Conservation (phyloP, 2,329 filamentous ascomycete species). For the Fusarium verrucosum region DNA sequence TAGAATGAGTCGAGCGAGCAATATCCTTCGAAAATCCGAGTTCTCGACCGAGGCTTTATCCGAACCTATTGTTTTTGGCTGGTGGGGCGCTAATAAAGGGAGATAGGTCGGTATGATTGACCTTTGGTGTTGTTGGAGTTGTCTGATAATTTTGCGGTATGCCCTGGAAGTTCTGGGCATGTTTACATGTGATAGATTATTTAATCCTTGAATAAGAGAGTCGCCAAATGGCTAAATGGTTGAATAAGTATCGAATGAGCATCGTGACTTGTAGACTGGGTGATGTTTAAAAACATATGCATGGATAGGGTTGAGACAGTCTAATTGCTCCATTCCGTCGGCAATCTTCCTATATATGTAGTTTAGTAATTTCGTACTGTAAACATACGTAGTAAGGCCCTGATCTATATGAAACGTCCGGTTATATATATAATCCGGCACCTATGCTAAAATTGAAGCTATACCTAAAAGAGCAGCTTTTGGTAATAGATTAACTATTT, state of each 20-base stretch:
- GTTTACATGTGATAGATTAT: neutral
- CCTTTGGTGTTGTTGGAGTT: neutral
- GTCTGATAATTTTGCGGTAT: neutral
- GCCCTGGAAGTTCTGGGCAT: neutral
- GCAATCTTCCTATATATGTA: neutral
- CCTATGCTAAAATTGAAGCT: too few relatives aligned
- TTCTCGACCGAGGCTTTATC: conserved; percentile 22
- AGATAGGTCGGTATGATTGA: neutral
- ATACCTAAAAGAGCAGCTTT: too few relatives aligned
- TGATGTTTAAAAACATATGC: neutral
- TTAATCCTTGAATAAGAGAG: neutral
- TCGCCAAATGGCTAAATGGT: neutral
- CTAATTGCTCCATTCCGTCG: neutral
- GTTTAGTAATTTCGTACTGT: conserved; percentile 23
- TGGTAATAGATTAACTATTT: too few relatives aligned
- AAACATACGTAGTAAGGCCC: too few relatives aligned
- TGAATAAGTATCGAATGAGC: neutral
- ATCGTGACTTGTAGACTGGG: neutral
- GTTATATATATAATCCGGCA: too few relatives aligned
- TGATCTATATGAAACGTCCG: too few relatives aligned
- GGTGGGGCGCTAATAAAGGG: conserved; percentile 5
- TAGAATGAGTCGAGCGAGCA: neutral
- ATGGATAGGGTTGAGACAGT: neutral
- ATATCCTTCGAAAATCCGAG: conserved; percentile 23
- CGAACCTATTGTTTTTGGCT: conserved; percentile 11